Conservation (phyloP, 495 filamentous ascomycete genomes). For the Penicillium canariense region DNA sequence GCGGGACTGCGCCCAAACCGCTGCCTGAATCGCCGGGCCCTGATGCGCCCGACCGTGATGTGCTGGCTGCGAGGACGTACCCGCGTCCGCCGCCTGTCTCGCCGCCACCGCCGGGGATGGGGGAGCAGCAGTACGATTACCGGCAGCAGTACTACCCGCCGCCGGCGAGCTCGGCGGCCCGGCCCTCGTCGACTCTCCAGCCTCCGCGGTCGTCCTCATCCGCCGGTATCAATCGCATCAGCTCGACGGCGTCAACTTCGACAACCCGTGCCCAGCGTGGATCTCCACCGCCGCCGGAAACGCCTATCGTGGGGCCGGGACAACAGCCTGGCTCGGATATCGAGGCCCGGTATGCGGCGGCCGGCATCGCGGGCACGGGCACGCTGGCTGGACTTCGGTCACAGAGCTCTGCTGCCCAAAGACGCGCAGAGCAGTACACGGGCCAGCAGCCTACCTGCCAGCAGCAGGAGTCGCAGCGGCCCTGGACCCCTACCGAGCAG, state of each 20-base stretch:
- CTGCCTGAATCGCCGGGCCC: conserved; percentile 74
- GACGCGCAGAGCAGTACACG: conserved; percentile 72
- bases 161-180: conserved; percentile 35
- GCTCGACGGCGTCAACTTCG: conserved; percentile 85
- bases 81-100: conserved; percentile 30
- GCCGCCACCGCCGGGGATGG: conserved; percentile 18
- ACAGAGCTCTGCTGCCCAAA: conserved; percentile 78
- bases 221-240: conserved; percentile 69
- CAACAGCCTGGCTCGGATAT: conserved; percentile 73
- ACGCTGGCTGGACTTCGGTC: conserved; percentile 77
- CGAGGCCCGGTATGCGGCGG: conserved; percentile 83
- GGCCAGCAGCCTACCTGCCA: conserved; percentile 42
- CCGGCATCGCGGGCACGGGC: conserved; percentile 80
- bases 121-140: conserved; percentile 49
- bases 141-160: conserved; percentile 70
- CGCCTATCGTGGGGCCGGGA: conserved; percentile 75
- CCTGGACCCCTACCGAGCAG: conserved; percentile 94
- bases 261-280: conserved; percentile 90
- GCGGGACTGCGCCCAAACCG: conserved; percentile 68
- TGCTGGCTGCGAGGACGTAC: conserved; percentile 52
- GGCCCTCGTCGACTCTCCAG: conserved; percentile 35
- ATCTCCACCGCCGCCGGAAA: conserved; percentile 93
- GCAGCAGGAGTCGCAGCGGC: conserved; percentile 58
- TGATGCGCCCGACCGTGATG: conserved; percentile 66
- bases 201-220: conserved; percentile 34